Conservation (phyloP, 108 stramenopile species). For the Nitzschia sp. region DNA sequence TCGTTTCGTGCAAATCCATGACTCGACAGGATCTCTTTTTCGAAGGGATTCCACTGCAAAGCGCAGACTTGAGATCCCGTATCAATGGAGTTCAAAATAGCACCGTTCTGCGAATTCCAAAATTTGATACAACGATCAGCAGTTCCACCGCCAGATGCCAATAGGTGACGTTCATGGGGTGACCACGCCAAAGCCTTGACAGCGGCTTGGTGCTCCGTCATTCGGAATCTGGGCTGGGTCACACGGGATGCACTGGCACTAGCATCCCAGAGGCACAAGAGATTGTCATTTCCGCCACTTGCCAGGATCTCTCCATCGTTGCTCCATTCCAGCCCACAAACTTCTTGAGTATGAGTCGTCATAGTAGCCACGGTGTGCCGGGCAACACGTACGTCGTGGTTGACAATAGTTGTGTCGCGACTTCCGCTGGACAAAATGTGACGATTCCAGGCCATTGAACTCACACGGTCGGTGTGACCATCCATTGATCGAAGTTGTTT, state of each 20-base stretch:
- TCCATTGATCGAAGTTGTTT: conserved; percentile 94
- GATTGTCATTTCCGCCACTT: conserved; percentile 97
- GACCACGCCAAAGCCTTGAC: conserved; percentile 99
- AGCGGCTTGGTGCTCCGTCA: conserved; percentile 94
- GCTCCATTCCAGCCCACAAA: conserved; percentile 97
- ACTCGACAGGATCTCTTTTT: conserved; percentile 95
- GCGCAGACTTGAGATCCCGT: conserved; percentile 98
- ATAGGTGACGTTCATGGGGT: conserved; percentile 93
- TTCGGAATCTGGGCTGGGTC: conserved; percentile 70
- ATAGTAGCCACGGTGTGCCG: conserved; percentile 85
- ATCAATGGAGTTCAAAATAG: conserved; percentile 94
- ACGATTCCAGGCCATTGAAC: conserved; percentile 95
- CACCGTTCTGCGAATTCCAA: conserved; percentile 97
- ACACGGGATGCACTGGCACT: conserved; percentile 43
- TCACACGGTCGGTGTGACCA: conserved; percentile 95
- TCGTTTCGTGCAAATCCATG: conserved; percentile 98
- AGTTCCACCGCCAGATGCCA: conserved; percentile 97
- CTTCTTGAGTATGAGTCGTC: conserved; percentile 86
- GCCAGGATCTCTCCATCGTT: conserved; percentile 94
- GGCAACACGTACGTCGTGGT: conserved; percentile 97
- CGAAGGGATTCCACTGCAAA: conserved; percentile 92
- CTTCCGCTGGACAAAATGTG: conserved; percentile 91
- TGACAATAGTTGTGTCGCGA: conserved; percentile 90
- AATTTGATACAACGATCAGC: conserved; percentile 99
- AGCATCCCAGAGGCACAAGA: conserved; percentile 96